phyloP scores from a whole-genome alignment of 2,329 filamentous ascomycete species.

The Cryphonectria radicalis region DNA sequence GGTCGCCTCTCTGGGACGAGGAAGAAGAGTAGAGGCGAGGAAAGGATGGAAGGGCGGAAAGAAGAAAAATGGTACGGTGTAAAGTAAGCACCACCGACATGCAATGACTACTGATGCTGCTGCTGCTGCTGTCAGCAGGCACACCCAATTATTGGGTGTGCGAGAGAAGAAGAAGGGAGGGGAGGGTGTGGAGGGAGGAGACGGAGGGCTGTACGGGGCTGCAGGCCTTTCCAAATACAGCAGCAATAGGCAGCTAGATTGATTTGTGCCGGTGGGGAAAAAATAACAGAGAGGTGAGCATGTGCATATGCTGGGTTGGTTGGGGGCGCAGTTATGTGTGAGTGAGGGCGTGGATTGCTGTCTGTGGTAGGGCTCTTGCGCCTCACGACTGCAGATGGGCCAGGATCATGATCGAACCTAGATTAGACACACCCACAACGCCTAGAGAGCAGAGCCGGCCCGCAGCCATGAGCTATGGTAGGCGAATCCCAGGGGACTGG shows the following conservation, averaged over 20 bases:
- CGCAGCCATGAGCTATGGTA: conserved; percentile 2
- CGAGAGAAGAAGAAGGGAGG: not conserved
- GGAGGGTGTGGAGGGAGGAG: not conserved
- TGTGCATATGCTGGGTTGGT: conserved; percentile 10
- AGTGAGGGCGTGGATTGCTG: not conserved
- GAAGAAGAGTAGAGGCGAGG: not conserved
- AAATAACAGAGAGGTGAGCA: not conserved
- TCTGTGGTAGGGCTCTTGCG: conserved; percentile 13
- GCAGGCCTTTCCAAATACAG: conserved; percentile 17
- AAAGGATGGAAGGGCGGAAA: not conserved
- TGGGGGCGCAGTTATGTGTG: conserved; percentile 23
- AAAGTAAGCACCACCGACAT: not conserved
- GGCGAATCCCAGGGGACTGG: not conserved
- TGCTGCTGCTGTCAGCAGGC: conserved; percentile 6
- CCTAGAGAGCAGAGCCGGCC: conserved; percentile 1
- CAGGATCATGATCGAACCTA: conserved; percentile 14
- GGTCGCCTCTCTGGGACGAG: not conserved
- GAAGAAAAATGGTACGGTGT: not conserved
- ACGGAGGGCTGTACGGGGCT: not conserved
- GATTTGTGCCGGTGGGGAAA: not conserved
- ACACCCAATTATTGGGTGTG: not conserved
- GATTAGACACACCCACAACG: not conserved
- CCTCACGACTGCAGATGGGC: conserved; percentile 20
- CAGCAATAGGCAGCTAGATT: conserved; percentile 17
- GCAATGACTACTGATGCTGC: not conserved